A percentile compares a stretch with the other conserved stretches of the same genome.
phyloP scores from a whole-genome alignment of 2,329 filamentous ascomycete genomes.

The Clonostachys rhizophaga region DNA sequence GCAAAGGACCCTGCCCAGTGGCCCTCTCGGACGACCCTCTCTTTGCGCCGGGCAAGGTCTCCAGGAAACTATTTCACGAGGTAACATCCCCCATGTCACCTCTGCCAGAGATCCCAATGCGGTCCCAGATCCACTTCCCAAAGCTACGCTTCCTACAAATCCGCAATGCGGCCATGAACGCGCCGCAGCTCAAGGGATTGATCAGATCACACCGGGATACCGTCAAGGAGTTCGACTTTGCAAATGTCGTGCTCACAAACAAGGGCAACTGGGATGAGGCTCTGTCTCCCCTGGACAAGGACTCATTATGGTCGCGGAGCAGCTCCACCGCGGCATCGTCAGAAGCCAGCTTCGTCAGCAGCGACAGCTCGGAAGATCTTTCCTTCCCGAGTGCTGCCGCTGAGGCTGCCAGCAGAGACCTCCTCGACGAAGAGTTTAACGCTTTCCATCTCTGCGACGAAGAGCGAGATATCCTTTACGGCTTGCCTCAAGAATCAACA shows the following conservation, averaged over 20 bases:
- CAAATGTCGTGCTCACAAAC: conserved; percentile 65
- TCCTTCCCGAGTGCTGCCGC: conserved; percentile 48
- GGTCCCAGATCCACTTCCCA: conserved; percentile 60
- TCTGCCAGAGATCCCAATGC: conserved; percentile 43
- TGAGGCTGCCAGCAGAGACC: conserved; percentile 44
- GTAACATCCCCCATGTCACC: conserved; percentile 62
- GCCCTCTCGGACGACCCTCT: conserved; percentile 66
- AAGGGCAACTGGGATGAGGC: conserved; percentile 77
- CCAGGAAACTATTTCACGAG: conserved; percentile 58
- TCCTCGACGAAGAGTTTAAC: conserved; percentile 32
- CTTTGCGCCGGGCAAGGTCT: conserved; percentile 50
- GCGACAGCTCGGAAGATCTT: conserved; percentile 28
- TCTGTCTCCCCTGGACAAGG: conserved; percentile 59
- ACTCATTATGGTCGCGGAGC: conserved; percentile 30
- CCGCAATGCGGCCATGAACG: conserved; percentile 68
- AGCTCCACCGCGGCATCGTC: conserved; percentile 17
- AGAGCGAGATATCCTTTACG: conserved; percentile 20
- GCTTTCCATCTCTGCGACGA: conserved; percentile 28
- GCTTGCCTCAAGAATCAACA: conserved; percentile 24
- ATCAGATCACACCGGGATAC: conserved; percentile 62
- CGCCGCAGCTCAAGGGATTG: conserved; percentile 64
- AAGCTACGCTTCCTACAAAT: conserved; percentile 65
- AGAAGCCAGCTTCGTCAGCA: conserved; percentile 23
- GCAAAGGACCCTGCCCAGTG: conserved; percentile 70
- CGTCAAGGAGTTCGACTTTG: conserved; percentile 75